Evolutionary conservation across 306 rosid genomes (phyloP), one percentile per base, ranked within the genome.

Genomic region (Biancaea sappan): DNA sequence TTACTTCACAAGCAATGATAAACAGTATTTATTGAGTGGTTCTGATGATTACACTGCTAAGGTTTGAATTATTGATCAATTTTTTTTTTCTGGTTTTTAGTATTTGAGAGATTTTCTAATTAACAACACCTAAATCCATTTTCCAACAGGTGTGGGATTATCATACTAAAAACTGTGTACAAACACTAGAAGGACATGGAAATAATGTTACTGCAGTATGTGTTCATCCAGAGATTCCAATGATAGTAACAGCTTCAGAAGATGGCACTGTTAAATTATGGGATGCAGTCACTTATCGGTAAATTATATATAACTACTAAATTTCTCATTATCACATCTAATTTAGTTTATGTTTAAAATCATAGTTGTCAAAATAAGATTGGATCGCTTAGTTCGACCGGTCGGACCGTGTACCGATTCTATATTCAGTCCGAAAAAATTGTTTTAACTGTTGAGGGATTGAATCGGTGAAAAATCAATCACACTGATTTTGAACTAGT

Each of bases 1-100:
- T 24, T 86, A 82, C 77, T 86, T 88, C 75, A 22, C 41, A n/a
- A 47, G 40, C 43, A 74, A 71, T 9, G 68, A 68, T 47, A 85
- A 86, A 29, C 65, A 76, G 7, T 83, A 83, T 66, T 60, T 90
- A 37, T 31, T 88, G 52, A 90, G 88, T 64, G 93, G 96, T 31
- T 90, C 91, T 73, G 96, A 90, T 76, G 91, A 90, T 69, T 81
- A 35, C 78, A 81, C 76, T 61, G 77, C 72, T 12, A 89, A 89
- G 90, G 94, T 89, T 56, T 72, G 77, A 25, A 41, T 74, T 32
- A 64, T 44, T 74, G 47, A 11, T 53, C 32, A 0, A 12, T 29
- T 16, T 16, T 47, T 29, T 16, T 16, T 47, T 2, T 6, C 22
- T 63, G 66, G 14, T 29, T 34, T 72, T 34, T 4, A 53, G 8